These are phyloP conservation scores for Calcarisporium arbuscula DNA, from an alignment of 2,329 filamentous ascomycete genomes.

Conservation along the genomic window DNA sequence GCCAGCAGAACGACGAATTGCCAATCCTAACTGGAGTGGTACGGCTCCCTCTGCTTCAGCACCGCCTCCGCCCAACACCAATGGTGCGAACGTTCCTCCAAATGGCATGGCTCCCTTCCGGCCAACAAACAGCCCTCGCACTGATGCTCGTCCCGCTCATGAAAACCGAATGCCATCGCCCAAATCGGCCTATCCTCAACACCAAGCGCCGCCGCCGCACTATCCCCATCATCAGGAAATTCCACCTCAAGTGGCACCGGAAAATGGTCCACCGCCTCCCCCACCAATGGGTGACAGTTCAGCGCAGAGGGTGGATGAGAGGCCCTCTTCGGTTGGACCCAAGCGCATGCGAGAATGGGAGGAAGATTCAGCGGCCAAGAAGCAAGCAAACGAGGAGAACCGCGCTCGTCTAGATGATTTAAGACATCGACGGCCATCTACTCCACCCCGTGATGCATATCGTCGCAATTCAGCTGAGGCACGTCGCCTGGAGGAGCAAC, in stretches of 20 bases:
- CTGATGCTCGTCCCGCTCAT: constrained; percentile 74
- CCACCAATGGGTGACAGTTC: constrained; percentile 58
- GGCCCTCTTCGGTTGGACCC: constrained; percentile 70
- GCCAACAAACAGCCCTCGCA: constrained; percentile 66
- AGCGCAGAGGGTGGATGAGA: constrained; percentile 55
- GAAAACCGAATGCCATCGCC: constrained; percentile 90
- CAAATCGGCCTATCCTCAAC: constrained; percentile 76
- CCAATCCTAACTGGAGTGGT: constrained; percentile 55
- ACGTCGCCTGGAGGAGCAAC: constrained; percentile 58
- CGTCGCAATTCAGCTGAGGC: constrained; percentile 73
- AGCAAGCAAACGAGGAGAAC: constrained; percentile 81
- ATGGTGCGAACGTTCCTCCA: constrained; percentile 31
- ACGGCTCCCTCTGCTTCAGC: constrained; percentile 39
- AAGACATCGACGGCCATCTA: constrained; percentile 70
- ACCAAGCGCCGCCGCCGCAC: constrained; percentile 43
- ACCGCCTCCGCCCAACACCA: constrained; percentile 30
- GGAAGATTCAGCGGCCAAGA: constrained; percentile 71
- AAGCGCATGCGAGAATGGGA: constrained; percentile 95
- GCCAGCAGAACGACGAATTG: constrained; percentile 46
- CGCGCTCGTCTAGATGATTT: constrained; percentile 82
- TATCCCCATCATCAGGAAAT: constrained; percentile 69
- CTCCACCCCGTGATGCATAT: constrained; percentile 62
- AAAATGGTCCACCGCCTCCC: constrained; percentile 43
- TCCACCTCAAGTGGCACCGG: constrained; percentile 55
- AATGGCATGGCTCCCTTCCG: constrained; percentile 65